phyloP scores from a whole-genome alignment of 768 basidiomycete species.

The Zangia roseola region DNA sequence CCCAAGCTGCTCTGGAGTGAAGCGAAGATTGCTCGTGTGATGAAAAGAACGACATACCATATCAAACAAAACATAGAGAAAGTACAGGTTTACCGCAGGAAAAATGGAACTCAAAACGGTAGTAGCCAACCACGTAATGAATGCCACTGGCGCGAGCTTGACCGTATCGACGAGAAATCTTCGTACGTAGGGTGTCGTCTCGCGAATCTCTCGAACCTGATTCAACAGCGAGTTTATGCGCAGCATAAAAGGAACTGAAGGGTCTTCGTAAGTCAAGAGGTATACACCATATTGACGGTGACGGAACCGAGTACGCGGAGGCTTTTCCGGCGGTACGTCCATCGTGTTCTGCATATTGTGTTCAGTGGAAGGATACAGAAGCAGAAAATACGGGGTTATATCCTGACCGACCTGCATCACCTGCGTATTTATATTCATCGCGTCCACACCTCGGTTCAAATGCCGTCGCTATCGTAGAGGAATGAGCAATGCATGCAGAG shows the following conservation, averaged over 20 bases:
- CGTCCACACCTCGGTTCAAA: too few relatives aligned
- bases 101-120: slow-evolving; percentile 31
- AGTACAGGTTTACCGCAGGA: slow-evolving; percentile 36
- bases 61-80: slow-evolving; percentile 33
- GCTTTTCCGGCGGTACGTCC: background rate
- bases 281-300: slow-evolving; percentile 23
- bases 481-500: background rate
- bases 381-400: background rate
- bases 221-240: slow-evolving; percentile 3
- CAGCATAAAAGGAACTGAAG: background rate
- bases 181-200: slow-evolving; percentile 1
- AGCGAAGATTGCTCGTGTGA: background rate
- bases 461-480: slow-evolving; percentile 1
- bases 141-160: slow-evolving; percentile 19
- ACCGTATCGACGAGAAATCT: slow-evolving; percentile 17
- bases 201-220: background rate
- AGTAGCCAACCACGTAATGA: slow-evolving; percentile 26
- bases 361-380: background rate
- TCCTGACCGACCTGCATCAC: background rate
- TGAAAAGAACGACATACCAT: slow-evolving; percentile 8
- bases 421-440: slow-evolving; percentile 18
- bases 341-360: background rate
- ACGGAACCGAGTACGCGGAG: slow-evolving; percentile 5
- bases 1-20: slow-evolving; percentile 16
- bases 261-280: slow-evolving; percentile 21